A percentile compares a stretch with the other conserved stretches of the same genome.
Evolutionary conservation across 2,329 filamentous ascomycete species (phyloP).

Genomic region (Arthrinium puccinioides): DNA sequence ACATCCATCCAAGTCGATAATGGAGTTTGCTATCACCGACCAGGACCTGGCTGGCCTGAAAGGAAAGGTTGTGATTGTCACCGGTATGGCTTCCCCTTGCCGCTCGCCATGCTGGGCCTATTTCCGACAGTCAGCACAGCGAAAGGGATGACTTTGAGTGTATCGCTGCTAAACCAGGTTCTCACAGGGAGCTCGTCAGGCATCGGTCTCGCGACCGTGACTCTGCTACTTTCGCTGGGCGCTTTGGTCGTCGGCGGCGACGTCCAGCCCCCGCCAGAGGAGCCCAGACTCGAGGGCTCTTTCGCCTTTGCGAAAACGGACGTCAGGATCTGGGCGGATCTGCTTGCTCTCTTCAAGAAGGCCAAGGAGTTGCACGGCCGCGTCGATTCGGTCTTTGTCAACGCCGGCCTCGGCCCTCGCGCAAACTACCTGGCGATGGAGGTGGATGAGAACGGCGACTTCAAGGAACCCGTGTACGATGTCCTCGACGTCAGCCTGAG

Average conservation of each 20-base stretch:
- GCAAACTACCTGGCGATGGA: constrained; percentile 37
- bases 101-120: neutral
- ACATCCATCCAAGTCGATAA: no score
- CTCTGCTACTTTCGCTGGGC: constrained; percentile 42
- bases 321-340: constrained; percentile 41
- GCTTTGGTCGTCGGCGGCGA: constrained; percentile 50
- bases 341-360: constrained; percentile 43
- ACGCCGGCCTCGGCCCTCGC: constrained; percentile 45
- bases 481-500: constrained; percentile 43
- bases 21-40: constrained; percentile 37
- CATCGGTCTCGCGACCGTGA: constrained; percentile 50
- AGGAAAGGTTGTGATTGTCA: constrained; percentile 45
- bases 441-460: constrained; percentile 41
- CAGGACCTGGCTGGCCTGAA: constrained; percentile 33
- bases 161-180: constrained; percentile 5
- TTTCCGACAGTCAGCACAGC: neutral
- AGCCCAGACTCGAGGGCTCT: constrained; percentile 8
- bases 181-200: constrained; percentile 47
- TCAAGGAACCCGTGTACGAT: constrained; percentile 32
- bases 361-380: constrained; percentile 59
- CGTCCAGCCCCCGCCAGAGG: constrained; percentile 31
- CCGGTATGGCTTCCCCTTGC: constrained; percentile 28
- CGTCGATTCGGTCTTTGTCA: constrained; percentile 69
- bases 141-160: neutral
- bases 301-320: constrained; percentile 38